Evolutionary conservation across 179 eudicot genomes (phyloP).

Genomic region (Spergularia azorica): DNA sequence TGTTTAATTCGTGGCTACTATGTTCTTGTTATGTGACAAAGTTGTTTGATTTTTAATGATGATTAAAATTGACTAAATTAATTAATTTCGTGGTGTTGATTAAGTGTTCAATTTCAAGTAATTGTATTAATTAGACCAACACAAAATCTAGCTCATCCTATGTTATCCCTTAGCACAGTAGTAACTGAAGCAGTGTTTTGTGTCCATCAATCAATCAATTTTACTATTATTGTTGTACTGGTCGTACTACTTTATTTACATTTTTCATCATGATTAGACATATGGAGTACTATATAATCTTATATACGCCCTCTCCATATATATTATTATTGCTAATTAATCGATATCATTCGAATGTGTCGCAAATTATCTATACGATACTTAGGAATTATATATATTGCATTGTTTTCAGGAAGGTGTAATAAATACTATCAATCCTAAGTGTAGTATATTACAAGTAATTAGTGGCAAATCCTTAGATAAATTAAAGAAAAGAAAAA

Average conservation of each 20-base stretch:
- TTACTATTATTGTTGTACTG: neutral
- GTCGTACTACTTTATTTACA: conserved; percentile 16
- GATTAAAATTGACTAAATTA: neutral
- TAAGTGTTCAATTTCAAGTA: neutral
- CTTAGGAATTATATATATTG: neutral
- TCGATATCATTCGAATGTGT: no score
- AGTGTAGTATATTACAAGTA: neutral
- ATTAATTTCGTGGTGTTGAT: conserved; percentile 10
- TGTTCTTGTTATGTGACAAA: neutral
- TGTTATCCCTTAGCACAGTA: conserved; percentile 15
- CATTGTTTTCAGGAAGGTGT: conserved; percentile 40
- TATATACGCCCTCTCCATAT: conserved; percentile 21
- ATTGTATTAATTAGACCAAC: neutral
- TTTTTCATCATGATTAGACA: conserved; percentile 16
- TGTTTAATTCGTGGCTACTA: neutral
- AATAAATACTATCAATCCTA: conserved; percentile 11
- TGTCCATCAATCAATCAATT: conserved; percentile 7
- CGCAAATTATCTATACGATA: no score
- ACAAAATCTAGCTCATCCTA: neutral
- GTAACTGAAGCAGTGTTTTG: neutral
- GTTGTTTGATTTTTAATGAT: conserved; percentile 6
- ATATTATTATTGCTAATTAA: neutral
- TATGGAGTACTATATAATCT: neutral
- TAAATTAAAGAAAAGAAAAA: conserved; percentile 7
- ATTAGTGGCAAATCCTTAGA: neutral